Evolutionary conservation across 2,329 filamentous ascomycete genomes (phyloP).

Genomic region (Pseudogymnoascus sp.): DNA sequence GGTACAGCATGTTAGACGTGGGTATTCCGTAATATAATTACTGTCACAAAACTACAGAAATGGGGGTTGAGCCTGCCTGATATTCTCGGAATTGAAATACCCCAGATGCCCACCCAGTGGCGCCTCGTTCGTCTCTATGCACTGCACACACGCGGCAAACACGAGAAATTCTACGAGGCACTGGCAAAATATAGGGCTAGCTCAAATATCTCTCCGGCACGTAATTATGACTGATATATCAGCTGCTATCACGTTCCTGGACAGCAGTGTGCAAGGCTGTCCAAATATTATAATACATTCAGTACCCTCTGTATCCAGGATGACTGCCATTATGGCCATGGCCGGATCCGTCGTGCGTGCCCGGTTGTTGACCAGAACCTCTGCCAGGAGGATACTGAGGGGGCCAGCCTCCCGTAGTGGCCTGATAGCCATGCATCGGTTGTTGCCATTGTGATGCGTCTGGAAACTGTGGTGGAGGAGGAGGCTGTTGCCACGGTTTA

Average conservation of each 20-base stretch:
- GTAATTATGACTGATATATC: not conserved
- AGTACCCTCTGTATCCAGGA: not conserved
- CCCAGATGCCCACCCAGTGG: not conserved
- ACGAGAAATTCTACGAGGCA: not conserved
- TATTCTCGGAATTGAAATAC: not conserved
- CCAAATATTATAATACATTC: not conserved
- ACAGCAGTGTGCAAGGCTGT: not conserved
- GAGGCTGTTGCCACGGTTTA: not conserved
- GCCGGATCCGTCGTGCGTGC: not conserved
- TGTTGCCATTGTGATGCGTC: not conserved
- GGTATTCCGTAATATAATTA: not conserved
- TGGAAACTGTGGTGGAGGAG: not conserved
- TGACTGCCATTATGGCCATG: not conserved
- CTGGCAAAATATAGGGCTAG: not conserved
- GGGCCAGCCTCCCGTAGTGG: not conserved
- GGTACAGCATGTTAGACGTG: not conserved
- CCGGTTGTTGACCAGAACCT: not conserved
- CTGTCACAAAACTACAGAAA: not conserved
- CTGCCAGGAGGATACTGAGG: slow-evolving; percentile 1
- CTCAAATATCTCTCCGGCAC: not conserved
- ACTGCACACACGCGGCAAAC: not conserved
- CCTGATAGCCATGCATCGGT: not conserved
- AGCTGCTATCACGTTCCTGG: not conserved
- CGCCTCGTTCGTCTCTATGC: too few relatives aligned
- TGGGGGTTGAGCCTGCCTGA: not conserved